Conservation (phyloP, 176 grass and related monocot species). For the Phyllostachys edulis region DNA sequence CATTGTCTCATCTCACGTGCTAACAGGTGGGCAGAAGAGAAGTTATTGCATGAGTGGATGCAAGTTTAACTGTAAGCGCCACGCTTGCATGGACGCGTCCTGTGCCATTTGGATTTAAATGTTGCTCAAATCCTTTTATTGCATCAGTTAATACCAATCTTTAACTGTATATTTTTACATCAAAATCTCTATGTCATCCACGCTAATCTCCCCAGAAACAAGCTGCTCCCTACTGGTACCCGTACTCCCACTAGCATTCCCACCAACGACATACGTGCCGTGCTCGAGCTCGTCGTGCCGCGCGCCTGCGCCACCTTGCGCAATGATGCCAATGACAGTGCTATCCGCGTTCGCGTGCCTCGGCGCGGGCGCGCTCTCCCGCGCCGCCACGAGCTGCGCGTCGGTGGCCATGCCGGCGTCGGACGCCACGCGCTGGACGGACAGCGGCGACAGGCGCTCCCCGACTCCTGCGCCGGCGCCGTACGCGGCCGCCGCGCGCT, state of each 20-base stretch:
- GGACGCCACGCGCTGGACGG: conserved; percentile 76
- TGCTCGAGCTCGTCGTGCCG: not conserved
- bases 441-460: conserved; percentile 46
- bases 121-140: not conserved
- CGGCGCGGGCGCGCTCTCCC: conserved; percentile 2
- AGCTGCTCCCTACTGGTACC: not conserved
- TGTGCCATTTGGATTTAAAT: not conserved
- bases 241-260: not conserved
- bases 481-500: conserved; percentile 33
- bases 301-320: not conserved
- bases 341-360: not conserved
- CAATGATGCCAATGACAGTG: not conserved
- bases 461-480: not conserved
- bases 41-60: not conserved
- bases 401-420: conserved; percentile 80
- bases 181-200: conserved; percentile 51
- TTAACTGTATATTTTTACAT: conserved; percentile 16
- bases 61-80: too few relatives aligned
- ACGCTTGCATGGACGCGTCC: too few relatives aligned
- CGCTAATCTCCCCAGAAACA: conserved; percentile 24
- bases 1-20: not conserved
- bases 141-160: not conserved
- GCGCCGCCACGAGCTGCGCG: conserved; percentile 44
- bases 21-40: not conserved
- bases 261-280: not conserved